These are phyloP conservation scores for Stephania cephalantha DNA, from an alignment of 164 flowering plant species.

Conservation along the genomic window DNA sequence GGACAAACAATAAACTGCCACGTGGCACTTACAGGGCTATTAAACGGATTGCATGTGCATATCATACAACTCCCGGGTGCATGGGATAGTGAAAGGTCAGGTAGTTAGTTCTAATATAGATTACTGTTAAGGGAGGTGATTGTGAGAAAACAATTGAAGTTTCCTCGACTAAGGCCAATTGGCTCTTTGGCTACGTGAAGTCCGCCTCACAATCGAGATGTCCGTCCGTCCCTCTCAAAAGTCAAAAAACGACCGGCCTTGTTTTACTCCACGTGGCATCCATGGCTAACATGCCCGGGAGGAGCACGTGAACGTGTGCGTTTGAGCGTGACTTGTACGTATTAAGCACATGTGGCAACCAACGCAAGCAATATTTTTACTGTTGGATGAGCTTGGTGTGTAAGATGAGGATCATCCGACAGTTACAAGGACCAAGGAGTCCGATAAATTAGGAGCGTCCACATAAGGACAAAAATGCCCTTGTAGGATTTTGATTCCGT, in stretches of 20 bases:
- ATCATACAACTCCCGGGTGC: no score
- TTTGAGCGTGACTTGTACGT: no score
- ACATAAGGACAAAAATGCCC: slow-evolving; percentile 1
- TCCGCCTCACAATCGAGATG: not conserved
- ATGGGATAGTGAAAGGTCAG: no score
- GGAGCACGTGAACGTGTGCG: not conserved
- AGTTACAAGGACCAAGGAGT: not conserved
- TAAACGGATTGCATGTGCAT: no score
- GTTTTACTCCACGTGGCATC: not conserved
- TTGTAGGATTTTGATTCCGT: not conserved
- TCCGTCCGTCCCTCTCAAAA: not conserved
- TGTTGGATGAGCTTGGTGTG: not conserved
- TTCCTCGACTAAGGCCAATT: no score
- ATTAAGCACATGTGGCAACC: no score
- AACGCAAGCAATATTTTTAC: not conserved
- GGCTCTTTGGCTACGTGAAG: not conserved
- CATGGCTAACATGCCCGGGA: not conserved
- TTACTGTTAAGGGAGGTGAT: not conserved
- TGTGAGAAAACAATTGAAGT: not conserved
- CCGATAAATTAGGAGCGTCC: not conserved
- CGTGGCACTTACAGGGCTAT: no score
- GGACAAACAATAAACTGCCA: no score
- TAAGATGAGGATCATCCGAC: not conserved
- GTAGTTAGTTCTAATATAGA: not conserved
- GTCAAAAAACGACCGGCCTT: no score